Evolutionary conservation across 73 alveolate species (phyloP).

Genomic region (Symbiodinium pilosum): DNA sequence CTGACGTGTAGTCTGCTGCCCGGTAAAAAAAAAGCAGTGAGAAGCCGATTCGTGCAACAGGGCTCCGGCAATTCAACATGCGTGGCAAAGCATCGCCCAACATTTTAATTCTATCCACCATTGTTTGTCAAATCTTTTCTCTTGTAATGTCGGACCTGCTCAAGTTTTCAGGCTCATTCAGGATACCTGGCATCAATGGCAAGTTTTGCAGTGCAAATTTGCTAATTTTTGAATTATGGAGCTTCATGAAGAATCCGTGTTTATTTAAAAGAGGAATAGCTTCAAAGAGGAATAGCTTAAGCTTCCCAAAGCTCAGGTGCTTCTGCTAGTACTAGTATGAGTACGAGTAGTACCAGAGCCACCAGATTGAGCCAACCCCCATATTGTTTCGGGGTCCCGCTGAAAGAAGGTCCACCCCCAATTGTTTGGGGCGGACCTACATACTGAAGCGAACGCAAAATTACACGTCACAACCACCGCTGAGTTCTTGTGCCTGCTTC

Average conservation of each 20-base stretch:
- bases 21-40: not conserved
- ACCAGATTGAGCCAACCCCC: too few relatives aligned
- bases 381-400: too few relatives aligned
- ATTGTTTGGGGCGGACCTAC: too few relatives aligned
- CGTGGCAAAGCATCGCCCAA: slow-evolving; percentile 1
- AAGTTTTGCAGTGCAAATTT: not conserved
- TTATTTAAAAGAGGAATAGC: not conserved
- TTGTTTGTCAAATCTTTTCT: not conserved
- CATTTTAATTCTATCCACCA: not conserved
- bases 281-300: too few relatives aligned
- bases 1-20: not conserved
- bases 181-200: not conserved
- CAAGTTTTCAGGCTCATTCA: not conserved
- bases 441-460: too few relatives aligned
- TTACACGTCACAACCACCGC: too few relatives aligned
- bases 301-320: too few relatives aligned
- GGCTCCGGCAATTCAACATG: not conserved
- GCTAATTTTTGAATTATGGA: not conserved
- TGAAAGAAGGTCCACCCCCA: too few relatives aligned
- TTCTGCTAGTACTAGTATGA: too few relatives aligned
- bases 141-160: not conserved
- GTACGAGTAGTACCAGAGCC: too few relatives aligned
- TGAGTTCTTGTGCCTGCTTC: too few relatives aligned
- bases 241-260: not conserved
- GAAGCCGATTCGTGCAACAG: too few relatives aligned